These are phyloP conservation scores for Cucurbitaria berberidis DNA, from an alignment of 2,329 filamentous ascomycete genomes.

Conservation along the genomic window DNA sequence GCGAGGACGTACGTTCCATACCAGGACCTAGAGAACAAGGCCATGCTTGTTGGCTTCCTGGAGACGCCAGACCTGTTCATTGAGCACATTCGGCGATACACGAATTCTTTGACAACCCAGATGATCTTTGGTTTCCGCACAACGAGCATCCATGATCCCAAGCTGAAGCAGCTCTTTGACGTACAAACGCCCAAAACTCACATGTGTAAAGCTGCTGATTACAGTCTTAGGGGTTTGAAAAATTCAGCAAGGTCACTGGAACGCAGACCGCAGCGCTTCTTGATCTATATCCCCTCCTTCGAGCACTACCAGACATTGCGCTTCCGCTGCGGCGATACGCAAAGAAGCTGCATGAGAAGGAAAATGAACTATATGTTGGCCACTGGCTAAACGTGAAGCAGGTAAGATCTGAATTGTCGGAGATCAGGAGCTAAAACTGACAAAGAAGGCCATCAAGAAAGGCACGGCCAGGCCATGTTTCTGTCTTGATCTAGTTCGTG, in stretches of 20 bases:
- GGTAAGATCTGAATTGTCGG: too few species aligned
- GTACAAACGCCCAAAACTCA: constrained; percentile 6
- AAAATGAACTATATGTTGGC: constrained; percentile 43
- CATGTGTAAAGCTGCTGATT: too few species aligned
- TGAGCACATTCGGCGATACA: constrained; percentile 57
- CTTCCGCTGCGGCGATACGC: constrained; percentile 50
- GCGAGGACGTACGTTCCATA: constrained; percentile 52
- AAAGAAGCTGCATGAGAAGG: constrained; percentile 51
- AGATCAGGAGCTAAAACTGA: too few species aligned
- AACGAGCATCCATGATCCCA: constrained; percentile 21
- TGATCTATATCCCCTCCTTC: constrained; percentile 56
- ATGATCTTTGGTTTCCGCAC: constrained; percentile 57
- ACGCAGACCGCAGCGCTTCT: constrained; percentile 53
- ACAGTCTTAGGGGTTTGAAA: constrained; percentile 50
- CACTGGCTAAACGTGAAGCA: constrained; percentile 34
- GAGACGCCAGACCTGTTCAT: constrained; percentile 52
- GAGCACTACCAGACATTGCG: constrained; percentile 42
- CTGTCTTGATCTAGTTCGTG: constrained; percentile 26
- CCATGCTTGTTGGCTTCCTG: constrained; percentile 59
- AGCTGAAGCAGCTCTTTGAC: constrained; percentile 20
- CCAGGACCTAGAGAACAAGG: constrained; percentile 62
- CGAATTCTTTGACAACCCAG: constrained; percentile 56
- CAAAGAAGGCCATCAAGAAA: constrained; percentile 20
- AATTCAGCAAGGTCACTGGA: constrained; percentile 53
- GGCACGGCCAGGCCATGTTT: constrained; percentile 29